Percentiles rank a stretch among this genome's conserved stretches.
phyloP scores from a whole-genome alignment of 306 rosid species.

The Leucaena leucocephala region DNA sequence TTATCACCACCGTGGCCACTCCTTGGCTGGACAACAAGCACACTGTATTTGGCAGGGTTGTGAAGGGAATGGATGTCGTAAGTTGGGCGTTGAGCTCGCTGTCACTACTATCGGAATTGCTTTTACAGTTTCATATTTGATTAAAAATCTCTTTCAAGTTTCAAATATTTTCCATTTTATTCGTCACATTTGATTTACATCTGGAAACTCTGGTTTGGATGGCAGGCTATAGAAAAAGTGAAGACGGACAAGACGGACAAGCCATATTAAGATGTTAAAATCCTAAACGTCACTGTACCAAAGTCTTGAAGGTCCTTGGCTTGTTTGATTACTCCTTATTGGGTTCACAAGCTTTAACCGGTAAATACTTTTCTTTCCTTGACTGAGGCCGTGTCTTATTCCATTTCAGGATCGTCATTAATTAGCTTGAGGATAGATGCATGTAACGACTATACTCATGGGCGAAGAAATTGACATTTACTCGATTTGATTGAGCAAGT shows the following conservation, averaged over 20 bases:
- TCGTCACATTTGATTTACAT: constrained; percentile 23
- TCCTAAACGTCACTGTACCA: constrained; percentile 91
- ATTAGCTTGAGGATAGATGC: neutral
- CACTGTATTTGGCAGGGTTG: constrained; percentile 92
- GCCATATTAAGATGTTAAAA: constrained; percentile 84
- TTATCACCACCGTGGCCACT: constrained; percentile 98
- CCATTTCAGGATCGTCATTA: neutral
- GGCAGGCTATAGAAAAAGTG: constrained; percentile 89
- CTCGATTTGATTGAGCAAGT: neutral
- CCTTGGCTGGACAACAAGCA: constrained; percentile 99
- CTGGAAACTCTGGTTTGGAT: constrained; percentile 33
- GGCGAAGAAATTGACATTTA: neutral
- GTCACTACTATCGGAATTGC: neutral
- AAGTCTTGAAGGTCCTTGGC: constrained; percentile 60
- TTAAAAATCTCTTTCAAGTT: neutral
- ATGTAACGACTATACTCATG: neutral
- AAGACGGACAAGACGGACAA: constrained; percentile 83
- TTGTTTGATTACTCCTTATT: neutral
- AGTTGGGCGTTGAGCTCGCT: constrained; percentile 24
- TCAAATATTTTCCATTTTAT: neutral
- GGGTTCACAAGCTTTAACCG: neutral
- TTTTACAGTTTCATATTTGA: neutral
- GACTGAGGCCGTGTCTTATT: neutral
- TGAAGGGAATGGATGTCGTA: constrained; percentile 97
- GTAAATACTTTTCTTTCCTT: neutral